Base-by-base conservation (phyloP, 2,329 filamentous ascomycete species). In the Colletotrichum magnum region DNA sequence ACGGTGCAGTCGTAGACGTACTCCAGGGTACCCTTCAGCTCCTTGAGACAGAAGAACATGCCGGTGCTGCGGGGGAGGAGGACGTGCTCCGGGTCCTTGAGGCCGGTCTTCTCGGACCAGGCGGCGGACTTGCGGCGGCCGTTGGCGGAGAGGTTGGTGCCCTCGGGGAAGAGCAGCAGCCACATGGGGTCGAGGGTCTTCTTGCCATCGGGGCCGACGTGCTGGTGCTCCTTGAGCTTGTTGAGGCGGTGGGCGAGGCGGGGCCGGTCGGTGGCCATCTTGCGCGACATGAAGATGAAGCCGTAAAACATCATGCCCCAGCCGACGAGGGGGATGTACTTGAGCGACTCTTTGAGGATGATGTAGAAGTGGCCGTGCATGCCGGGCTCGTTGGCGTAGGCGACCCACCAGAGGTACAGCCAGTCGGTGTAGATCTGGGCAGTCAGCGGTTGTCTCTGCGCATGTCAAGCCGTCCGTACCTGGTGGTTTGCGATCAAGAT, bases 1-100 rank as follows among this genome's bases (percentile, higher is more conserved):
- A 99, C 92, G 0, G 96, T 98, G 80, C 95, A 98, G 80, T 97
- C 94, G 75, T 97, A 97, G 1, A 97, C 84, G 82, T 93, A 97
- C 12, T 96, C 92, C 0, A 95, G 89, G 0, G 91, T 91, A 9
- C 87, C 88, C 74, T 89, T 89, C 15, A 97, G 83, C 79, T 97
- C 91, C 71, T 91, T 90, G 51, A 97, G 81, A 74, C 93, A 95
- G 76, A 94, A 97, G 72, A 89, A 92, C 71, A 93, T 88, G 57
- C 94, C 94, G 0, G 93, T 96, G 78, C 93, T 94, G 60, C 94
- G 87, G 1, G 94, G 94, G 2, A 97, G 81, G 73, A 97, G 86
- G 63, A 92, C 80, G 77, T 97, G 93, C 75, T 92, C 88, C 72
- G 89, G 88, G 74, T 97, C 93, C 73, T 89, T 86, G 51, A 94